Base-by-base conservation (phyloP, 2,329 filamentous ascomycete genomes). In the Mariannaea sp. region DNA sequence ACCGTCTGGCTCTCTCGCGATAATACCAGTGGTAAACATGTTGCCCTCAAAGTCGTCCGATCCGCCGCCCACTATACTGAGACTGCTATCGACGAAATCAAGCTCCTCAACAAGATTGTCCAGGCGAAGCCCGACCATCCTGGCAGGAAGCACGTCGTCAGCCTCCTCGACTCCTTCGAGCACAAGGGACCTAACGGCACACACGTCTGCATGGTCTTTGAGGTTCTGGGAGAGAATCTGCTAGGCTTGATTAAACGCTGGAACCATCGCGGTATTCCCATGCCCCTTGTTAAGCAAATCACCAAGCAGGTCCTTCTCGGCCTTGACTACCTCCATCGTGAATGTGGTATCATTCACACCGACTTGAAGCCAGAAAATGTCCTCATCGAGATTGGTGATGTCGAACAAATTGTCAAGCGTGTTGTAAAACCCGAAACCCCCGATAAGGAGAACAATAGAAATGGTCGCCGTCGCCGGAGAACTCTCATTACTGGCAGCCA, bases 181-280 rank as follows among this genome's bases (percentile, higher is more conserved):
- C 94, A 97, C 77, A 95, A 95, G 73, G 94, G 94, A 8, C 93
- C 93, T 36, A 95, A 99, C 68, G 94, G 94, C 41, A 89, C 91
- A 45, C 94, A 99, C 70, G 92, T 97, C 54, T 99, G 94, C 78
- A 97, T 99, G 93, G 94, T 99, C 7, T 99, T 99, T 67, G 94
- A 99, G 73, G 94, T 99, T 3, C 76, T 99, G 51, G 94, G 94
- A 48, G 92, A 97, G 80, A 97, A 97, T 70, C 75, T 97, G 59
- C 77, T 97, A 47, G 93, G 94, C 20, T 76, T 99, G 70, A 97
- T 99, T 80, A 97, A 97, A 83, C 87, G 90, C 66, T 97, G 93
- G 92, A 97, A 97, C 72, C 94, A 97, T 73, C 85, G 94, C 56
- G 94, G 94, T 42, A 97, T 99, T 53, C 94, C 94, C 36, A 96